Evolutionary conservation across 768 basidiomycete species (phyloP).

Genomic region (Nevesoporus exiguus): DNA sequence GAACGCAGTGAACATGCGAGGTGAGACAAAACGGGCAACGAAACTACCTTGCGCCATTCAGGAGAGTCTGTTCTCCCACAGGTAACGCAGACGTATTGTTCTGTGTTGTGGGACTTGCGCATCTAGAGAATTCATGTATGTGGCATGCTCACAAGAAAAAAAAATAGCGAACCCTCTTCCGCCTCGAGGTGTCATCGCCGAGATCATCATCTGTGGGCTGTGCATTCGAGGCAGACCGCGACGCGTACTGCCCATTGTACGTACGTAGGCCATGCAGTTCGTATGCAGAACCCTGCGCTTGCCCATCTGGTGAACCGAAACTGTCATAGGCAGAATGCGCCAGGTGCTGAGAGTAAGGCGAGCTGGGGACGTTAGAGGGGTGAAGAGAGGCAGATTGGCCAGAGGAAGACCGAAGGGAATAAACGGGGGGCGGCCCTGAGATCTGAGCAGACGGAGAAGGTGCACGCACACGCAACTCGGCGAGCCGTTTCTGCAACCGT

Average conservation of each 20-base stretch:
- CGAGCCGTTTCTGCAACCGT: constrained; percentile 60
- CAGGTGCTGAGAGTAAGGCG: constrained; percentile 17
- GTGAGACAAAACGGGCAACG: background rate
- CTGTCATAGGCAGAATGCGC: constrained; percentile 14
- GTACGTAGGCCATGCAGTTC: constrained; percentile 21
- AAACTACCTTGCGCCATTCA: constrained; percentile 86
- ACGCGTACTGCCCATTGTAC: constrained; percentile 17
- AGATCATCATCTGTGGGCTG: constrained; percentile 39
- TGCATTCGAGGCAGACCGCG: constrained; percentile 7
- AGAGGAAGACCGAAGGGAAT: constrained; percentile 26
- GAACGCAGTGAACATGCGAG: constrained; percentile 17
- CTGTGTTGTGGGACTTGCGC: constrained; percentile 43
- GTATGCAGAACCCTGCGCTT: constrained; percentile 10
- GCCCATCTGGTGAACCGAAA: constrained; percentile 9
- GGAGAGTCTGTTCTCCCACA: constrained; percentile 96
- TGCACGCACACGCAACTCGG: constrained; percentile 36
- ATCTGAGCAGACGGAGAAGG: constrained; percentile 16
- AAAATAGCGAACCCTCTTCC: constrained; percentile 53
- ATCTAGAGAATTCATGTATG: constrained; percentile 14
- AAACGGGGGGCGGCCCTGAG: constrained; percentile 23
- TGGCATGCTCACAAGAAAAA: background rate
- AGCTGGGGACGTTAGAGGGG: constrained; percentile 10
- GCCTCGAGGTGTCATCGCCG: constrained; percentile 50
- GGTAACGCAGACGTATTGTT: constrained; percentile 84
- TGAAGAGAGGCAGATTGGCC: constrained; percentile 15